phyloP scores from a whole-genome alignment of 2,329 filamentous ascomycete species.

The Colletotrichum sp. region DNA sequence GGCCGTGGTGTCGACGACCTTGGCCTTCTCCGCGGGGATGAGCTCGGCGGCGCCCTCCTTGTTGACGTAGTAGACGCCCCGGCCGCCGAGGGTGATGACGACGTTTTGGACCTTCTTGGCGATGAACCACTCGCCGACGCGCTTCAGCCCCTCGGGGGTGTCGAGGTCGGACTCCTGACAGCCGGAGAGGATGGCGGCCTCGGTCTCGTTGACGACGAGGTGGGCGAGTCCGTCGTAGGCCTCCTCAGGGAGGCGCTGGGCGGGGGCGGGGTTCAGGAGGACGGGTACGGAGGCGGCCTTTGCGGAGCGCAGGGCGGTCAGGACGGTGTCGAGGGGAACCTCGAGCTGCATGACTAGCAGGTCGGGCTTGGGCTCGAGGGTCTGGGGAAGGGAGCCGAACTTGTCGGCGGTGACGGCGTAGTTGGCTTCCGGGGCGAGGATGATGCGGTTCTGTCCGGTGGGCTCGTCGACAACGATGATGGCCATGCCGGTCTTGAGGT shows the following conservation, averaged over 20 bases:
- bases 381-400: constrained; percentile 34
- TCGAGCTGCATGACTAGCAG: constrained; percentile 81
- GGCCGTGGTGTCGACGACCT: constrained; percentile 89
- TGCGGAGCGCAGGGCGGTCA: constrained; percentile 63
- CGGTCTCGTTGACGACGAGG: constrained; percentile 89
- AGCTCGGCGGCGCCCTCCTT: constrained; percentile 46
- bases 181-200: constrained; percentile 76
- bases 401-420: constrained; percentile 45
- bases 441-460: constrained; percentile 77
- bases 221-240: constrained; percentile 75
- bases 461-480: constrained; percentile 78
- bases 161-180: constrained; percentile 55
- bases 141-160: constrained; percentile 44
- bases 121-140: constrained; percentile 67
- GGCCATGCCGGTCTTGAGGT: constrained; percentile 69
- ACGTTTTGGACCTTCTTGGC: constrained; percentile 74
- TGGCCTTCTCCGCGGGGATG: constrained; percentile 70
- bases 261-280: constrained; percentile 86
- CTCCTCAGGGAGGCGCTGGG: constrained; percentile 68
- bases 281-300: constrained; percentile 59
- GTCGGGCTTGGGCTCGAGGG: constrained; percentile 50
- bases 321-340: constrained; percentile 70
- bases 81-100: constrained; percentile 82
- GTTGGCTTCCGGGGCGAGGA: constrained; percentile 77
- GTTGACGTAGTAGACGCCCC: constrained; percentile 74